These are phyloP conservation scores for Candida namnaoensis DNA, from an alignment of 805 yeast species.

Conservation along the genomic window DNA sequence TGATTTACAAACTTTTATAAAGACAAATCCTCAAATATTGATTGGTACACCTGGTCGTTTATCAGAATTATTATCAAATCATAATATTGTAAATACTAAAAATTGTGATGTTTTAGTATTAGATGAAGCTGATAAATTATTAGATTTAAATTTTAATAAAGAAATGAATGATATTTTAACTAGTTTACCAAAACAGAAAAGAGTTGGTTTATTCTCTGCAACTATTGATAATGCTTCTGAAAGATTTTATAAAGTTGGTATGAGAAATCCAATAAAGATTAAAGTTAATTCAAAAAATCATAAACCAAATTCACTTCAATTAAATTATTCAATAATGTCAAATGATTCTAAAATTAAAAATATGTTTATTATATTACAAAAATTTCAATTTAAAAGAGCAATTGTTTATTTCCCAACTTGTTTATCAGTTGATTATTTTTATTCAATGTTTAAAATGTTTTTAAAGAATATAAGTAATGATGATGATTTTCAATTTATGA, in stretches of 20 bases:
- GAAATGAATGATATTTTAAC: conserved; percentile 63
- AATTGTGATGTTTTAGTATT: conserved; percentile 68
- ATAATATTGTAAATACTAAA: conserved; percentile 39
- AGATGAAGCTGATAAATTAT: conserved; percentile 88
- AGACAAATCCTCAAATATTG: conserved; percentile 58
- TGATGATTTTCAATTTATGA: conserved; percentile 17
- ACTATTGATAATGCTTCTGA: conserved; percentile 80
- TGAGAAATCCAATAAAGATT: conserved; percentile 87
- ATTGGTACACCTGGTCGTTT: conserved; percentile 92
- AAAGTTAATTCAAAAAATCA: conserved; percentile 53
- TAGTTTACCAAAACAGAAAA: conserved; percentile 77
- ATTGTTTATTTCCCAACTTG: conserved; percentile 94
- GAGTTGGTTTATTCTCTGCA: conserved; percentile 93
- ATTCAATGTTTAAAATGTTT: conserved; percentile 40
- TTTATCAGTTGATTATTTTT: conserved; percentile 70
- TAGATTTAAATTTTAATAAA: conserved; percentile 67
- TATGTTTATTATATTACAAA: conserved; percentile 42
- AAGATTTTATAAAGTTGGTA: conserved; percentile 76
- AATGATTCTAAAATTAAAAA: conserved; percentile 56
- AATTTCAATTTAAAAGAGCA: conserved; percentile 60
- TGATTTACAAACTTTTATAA: conserved; percentile 54
- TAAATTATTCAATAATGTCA: conserved; percentile 50
- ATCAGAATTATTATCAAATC: conserved; percentile 54
- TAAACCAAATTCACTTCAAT: conserved; percentile 55
- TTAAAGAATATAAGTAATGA: conserved; percentile 15